phyloP scores from a whole-genome alignment of 73 alveolate species.

The Uronychia setigera region DNA sequence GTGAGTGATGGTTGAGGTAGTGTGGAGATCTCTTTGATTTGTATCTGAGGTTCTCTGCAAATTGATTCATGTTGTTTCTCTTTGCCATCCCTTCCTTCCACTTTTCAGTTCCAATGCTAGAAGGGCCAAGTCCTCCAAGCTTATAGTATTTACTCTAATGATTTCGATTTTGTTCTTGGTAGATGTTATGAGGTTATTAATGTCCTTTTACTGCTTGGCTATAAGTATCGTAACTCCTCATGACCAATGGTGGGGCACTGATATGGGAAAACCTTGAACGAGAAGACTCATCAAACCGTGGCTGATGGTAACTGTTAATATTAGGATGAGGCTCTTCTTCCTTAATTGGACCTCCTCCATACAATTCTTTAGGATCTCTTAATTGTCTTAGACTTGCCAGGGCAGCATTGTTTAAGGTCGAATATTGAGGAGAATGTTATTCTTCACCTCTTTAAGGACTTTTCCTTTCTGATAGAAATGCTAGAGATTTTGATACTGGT shows the following conservation, averaged over 20 bases:
- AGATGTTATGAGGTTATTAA: not conserved
- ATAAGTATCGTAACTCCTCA: not conserved
- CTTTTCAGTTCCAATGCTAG: not conserved
- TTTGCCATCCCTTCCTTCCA: not conserved
- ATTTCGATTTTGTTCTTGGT: not conserved
- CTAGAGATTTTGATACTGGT: not conserved
- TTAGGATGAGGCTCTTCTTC: not conserved
- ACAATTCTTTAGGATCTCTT: not conserved
- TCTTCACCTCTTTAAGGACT: not conserved
- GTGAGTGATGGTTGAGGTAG: not conserved
- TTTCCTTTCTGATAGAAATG: not conserved
- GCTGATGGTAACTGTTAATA: no score
- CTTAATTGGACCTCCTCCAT: not conserved
- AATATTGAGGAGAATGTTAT: not conserved
- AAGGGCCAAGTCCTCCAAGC: not conserved
- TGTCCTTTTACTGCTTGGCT: not conserved
- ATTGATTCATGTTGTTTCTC: not conserved
- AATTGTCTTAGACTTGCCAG: not conserved
- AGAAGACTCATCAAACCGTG: not conserved
- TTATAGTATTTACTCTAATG: no score
- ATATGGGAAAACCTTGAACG: not conserved
- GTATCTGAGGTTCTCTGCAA: conserved; percentile 22
- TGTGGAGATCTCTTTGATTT: conserved; percentile 17
- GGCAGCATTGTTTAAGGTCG: not conserved
- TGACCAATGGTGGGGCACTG: not conserved